phyloP scores from a whole-genome alignment of 495 filamentous ascomycete genomes.

The Coniosporium apollinis region DNA sequence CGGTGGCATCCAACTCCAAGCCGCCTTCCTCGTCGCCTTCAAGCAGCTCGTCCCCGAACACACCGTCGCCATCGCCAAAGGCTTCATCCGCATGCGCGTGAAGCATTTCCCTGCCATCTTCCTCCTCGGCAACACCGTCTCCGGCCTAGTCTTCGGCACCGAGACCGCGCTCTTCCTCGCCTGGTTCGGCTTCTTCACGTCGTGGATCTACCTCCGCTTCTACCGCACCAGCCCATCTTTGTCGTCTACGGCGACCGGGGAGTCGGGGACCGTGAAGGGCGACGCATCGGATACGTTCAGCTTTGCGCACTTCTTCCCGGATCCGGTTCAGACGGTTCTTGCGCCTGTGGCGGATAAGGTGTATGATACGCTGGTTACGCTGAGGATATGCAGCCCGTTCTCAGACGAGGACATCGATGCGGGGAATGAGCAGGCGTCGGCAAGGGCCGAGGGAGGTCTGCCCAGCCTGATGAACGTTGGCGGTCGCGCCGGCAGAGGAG shows the following conservation, averaged over 20 bases:
- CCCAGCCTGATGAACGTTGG: constrained; percentile 40
- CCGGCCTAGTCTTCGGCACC: constrained; percentile 67
- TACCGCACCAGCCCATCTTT: constrained; percentile 50
- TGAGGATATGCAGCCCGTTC: constrained; percentile 72
- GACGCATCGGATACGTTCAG: constrained; percentile 93
- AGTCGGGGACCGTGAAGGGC: constrained; percentile 44
- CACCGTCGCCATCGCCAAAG: constrained; percentile 85
- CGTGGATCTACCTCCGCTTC: constrained; percentile 95
- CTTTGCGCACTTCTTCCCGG: constrained; percentile 90
- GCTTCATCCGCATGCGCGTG: constrained; percentile 75
- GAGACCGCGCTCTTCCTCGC: constrained; percentile 67
- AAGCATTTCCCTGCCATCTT: constrained; percentile 89
- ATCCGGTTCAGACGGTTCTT: constrained; percentile 62
- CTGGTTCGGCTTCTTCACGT: constrained; percentile 65
- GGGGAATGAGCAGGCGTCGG: constrained; percentile 54
- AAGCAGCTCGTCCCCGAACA: constrained; percentile 97
- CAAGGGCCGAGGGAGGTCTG: constrained; percentile 48
- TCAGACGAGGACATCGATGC: constrained; percentile 69
- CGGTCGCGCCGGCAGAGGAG: constrained; percentile 25
- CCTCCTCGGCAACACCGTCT: constrained; percentile 58
- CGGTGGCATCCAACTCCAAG: constrained; percentile 77
- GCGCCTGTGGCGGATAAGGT: constrained; percentile 54
- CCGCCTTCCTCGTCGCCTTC: constrained; percentile 90
- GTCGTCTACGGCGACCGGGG: constrained; percentile 36
- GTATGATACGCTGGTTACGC: constrained; percentile 53